Conservation (phyloP, 2,329 filamentous ascomycete genomes). For the Passalora sequoiae region DNA sequence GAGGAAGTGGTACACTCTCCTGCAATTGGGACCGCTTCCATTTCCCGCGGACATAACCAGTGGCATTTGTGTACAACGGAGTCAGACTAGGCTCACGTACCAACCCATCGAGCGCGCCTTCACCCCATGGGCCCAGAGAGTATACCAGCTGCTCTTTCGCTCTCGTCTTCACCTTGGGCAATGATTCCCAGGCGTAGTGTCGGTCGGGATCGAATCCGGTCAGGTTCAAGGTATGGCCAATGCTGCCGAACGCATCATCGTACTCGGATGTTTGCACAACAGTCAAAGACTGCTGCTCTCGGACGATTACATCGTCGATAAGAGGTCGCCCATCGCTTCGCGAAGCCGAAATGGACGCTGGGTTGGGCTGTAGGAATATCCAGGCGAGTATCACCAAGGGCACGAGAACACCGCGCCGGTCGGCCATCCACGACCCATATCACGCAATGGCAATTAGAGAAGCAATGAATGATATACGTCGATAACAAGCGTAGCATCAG, state of each 20-base stretch:
- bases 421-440: conserved; percentile 32
- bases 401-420: conserved; percentile 43
- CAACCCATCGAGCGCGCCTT: conserved; percentile 32
- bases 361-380: conserved; percentile 49
- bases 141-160: conserved; percentile 53
- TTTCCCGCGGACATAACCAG: conserved; percentile 68
- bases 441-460: neutral
- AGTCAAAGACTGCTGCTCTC: conserved; percentile 48
- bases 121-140: conserved; percentile 35
- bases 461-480: neutral
- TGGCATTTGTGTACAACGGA: conserved; percentile 71
- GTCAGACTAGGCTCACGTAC: conserved; percentile 41
- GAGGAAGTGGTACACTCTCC: conserved; percentile 41
- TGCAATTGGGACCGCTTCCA: conserved; percentile 61
- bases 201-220: conserved; percentile 72
- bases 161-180: conserved; percentile 60
- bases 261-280: conserved; percentile 49
- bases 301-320: conserved; percentile 45
- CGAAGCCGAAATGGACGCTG: conserved; percentile 31
- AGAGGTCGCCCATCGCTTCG: conserved; percentile 39
- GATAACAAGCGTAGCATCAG: no score
- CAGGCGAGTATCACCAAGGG: conserved; percentile 50
- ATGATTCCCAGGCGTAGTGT: conserved; percentile 70
- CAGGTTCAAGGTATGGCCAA: conserved; percentile 48
- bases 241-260: conserved; percentile 44